Percentiles rank a stretch among this genome's conserved stretches.
These are phyloP conservation scores for Hyphopichia buzzinii DNA, from an alignment of 1,139 yeast species.

Conservation along the genomic window DNA sequence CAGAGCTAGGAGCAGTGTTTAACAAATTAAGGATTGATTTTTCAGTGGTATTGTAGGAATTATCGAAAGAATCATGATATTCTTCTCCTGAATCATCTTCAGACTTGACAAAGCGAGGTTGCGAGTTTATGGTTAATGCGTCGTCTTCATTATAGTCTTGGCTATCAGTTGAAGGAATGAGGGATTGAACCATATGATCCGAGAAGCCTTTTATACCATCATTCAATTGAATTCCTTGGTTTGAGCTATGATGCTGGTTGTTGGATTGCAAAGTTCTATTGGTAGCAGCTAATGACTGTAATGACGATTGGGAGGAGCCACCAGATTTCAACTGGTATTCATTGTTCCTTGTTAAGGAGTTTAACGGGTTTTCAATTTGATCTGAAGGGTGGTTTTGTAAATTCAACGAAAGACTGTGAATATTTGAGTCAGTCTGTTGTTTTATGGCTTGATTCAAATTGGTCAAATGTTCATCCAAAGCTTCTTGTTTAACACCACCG, in stretches of 20 bases:
- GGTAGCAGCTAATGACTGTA: slow-evolving; percentile 39
- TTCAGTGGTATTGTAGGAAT: slow-evolving; percentile 39
- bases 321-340: slow-evolving; percentile 35
- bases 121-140: slow-evolving; percentile 3
- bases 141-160: slow-evolving; percentile 10
- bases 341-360: slow-evolving; percentile 28
- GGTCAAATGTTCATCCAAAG: slow-evolving; percentile 38
- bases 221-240: slow-evolving; percentile 35
- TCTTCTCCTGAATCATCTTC: slow-evolving; percentile 14
- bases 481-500: slow-evolving; percentile 17
- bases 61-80: slow-evolving; percentile 37
- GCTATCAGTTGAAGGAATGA: slow-evolving; percentile 22
- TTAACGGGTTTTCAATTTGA: slow-evolving; percentile 33
- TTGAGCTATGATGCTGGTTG: slow-evolving; percentile 17
- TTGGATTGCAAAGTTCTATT: slow-evolving; percentile 34
- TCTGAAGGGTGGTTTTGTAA: slow-evolving; percentile 24
- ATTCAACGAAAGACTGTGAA: slow-evolving; percentile 35
- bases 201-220: slow-evolving; percentile 49
- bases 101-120: slow-evolving; percentile 5
- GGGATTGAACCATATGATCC: slow-evolving; percentile 35
- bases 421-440: slow-evolving; percentile 30
- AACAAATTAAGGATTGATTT: slow-evolving; percentile 43
- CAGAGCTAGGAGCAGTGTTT: slow-evolving; percentile 16
- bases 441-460: slow-evolving; percentile 28
- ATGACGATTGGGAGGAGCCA: slow-evolving; percentile 46